Evolutionary conservation across 441 rosid genomes (phyloP).

Genomic region (Monsonia emarginata): DNA sequence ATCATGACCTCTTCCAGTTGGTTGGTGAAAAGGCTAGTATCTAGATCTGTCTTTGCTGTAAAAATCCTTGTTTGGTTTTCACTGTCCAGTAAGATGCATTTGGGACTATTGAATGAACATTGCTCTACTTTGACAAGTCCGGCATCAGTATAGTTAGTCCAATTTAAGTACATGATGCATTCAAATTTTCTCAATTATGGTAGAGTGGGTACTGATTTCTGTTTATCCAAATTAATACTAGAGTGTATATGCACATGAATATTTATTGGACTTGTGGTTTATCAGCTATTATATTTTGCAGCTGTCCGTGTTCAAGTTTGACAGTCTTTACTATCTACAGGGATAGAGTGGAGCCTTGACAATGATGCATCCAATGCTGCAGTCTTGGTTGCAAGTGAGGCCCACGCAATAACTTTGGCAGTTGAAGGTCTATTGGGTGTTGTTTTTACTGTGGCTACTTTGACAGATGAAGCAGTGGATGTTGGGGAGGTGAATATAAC

Average conservation of each 20-base stretch:
- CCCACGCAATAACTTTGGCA: conserved; percentile 94
- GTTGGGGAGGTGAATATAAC: conserved; percentile 65
- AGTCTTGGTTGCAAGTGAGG: conserved; percentile 98
- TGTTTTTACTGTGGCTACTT: conserved; percentile 88
- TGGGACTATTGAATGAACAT: background rate
- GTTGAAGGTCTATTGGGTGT: conserved; percentile 96
- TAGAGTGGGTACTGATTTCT: background rate
- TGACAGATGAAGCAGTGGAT: conserved; percentile 97
- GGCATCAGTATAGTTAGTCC: background rate
- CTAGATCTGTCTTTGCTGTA: background rate
- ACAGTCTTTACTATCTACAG: conserved; percentile 36
- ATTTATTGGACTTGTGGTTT: conserved; percentile 9
- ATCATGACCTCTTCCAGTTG: background rate
- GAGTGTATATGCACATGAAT: background rate
- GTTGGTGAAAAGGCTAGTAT: background rate
- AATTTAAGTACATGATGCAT: background rate
- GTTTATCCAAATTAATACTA: background rate
- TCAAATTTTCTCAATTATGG: background rate
- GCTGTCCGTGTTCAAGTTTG: conserved; percentile 14
- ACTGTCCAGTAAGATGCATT: background rate
- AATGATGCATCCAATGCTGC: conserved; percentile 97
- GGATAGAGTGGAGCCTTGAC: conserved; percentile 98
- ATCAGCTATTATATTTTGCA: conserved; percentile 8
- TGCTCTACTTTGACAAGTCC: background rate
- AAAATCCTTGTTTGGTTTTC: background rate